Conservation (phyloP, 1,139 yeast genomes). For the Saccharomyces hybrid region DNA sequence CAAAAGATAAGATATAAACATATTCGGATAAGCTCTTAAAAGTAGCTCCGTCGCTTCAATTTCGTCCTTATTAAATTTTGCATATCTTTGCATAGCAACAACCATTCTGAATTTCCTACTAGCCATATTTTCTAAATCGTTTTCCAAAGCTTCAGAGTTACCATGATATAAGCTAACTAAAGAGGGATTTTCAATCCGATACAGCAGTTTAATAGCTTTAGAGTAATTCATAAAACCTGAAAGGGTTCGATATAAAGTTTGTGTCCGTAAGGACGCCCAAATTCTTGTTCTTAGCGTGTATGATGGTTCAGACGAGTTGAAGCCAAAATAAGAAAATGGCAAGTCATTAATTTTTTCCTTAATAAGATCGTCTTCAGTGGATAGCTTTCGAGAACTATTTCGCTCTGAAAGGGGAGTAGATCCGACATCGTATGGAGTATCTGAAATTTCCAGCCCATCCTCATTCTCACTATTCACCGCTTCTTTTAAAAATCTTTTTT, state of each 20-base stretch:
- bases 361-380: constrained; percentile 30
- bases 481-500: constrained; percentile 6
- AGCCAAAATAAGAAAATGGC: constrained; percentile 68
- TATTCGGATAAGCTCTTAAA: constrained; percentile 53
- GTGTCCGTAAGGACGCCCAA: constrained; percentile 77
- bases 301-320: constrained; percentile 54
- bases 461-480: constrained; percentile 11
- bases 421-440: not conserved
- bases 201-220: constrained; percentile 58
- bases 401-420: not conserved
- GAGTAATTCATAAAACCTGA: constrained; percentile 71
- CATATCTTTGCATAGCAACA: constrained; percentile 64
- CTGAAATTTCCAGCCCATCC: constrained; percentile 6
- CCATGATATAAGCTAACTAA: constrained; percentile 36
- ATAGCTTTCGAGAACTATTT: constrained; percentile 1
- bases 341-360: constrained; percentile 46
- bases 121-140: constrained; percentile 45
- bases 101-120: constrained; percentile 58
- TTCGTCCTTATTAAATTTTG: constrained; percentile 48
- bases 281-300: constrained; percentile 61
- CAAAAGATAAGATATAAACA: constrained; percentile 54
- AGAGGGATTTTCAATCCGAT: constrained; percentile 55
- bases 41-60: constrained; percentile 48
- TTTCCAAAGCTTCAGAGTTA: constrained; percentile 34
- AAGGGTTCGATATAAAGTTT: constrained; percentile 69